A percentile compares a stretch with the other conserved stretches of the same genome.
Conservation (phyloP, 805 yeast genomes). For the Saturnispora saitoi region DNA sequence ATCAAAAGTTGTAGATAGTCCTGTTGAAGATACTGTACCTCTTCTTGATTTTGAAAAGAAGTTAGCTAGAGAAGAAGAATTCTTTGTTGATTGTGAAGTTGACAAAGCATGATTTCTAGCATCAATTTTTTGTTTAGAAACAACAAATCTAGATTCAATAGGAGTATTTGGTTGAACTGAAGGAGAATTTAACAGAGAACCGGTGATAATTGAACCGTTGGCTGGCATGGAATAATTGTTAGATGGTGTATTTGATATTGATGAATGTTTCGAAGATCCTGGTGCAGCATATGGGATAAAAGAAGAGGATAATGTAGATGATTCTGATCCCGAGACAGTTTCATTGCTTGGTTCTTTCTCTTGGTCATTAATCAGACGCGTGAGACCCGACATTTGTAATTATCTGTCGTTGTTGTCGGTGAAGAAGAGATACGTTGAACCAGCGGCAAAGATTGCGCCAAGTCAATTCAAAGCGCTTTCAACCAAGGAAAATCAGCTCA, state of each 20-base stretch:
- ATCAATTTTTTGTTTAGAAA: constrained; percentile 66
- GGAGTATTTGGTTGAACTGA: constrained; percentile 45
- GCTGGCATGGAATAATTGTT: constrained; percentile 35
- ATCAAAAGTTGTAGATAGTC: constrained; percentile 16
- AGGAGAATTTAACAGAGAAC: constrained; percentile 66
- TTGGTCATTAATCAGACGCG: constrained; percentile 27
- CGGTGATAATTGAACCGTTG: constrained; percentile 49
- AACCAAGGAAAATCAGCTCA: neutral
- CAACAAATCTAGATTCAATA: constrained; percentile 80
- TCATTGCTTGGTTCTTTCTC: neutral
- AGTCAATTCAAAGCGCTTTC: neutral
- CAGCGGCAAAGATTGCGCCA: neutral
- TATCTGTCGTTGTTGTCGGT: neutral
- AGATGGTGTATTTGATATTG: constrained; percentile 9
- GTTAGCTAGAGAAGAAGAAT: constrained; percentile 42
- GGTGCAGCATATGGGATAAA: constrained; percentile 67
- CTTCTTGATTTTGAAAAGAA: constrained; percentile 42
- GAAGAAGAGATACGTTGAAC: neutral
- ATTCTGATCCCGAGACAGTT: constrained; percentile 13
- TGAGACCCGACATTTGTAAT: constrained; percentile 24
- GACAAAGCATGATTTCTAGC: constrained; percentile 26
- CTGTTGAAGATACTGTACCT: constrained; percentile 19
- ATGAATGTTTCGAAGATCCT: constrained; percentile 38
- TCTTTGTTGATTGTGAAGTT: constrained; percentile 18
- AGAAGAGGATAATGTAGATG: neutral